A percentile compares a stretch with the other conserved stretches of the same genome.
Evolutionary conservation across 2,329 filamentous ascomycete species (phyloP).

Genomic region (Beauveria caledonica): DNA sequence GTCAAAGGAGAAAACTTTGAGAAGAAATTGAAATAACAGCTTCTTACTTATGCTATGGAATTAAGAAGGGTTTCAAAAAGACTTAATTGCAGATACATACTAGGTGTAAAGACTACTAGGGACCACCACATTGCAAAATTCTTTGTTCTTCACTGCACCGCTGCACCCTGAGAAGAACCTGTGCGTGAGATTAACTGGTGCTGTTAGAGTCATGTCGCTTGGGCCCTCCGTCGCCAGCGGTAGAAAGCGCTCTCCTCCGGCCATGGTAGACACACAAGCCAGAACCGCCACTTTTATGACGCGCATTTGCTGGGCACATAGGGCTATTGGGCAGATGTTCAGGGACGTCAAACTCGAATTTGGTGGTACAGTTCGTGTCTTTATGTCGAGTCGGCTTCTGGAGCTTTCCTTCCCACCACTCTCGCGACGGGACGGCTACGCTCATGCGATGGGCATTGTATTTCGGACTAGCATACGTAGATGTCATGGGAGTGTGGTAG

Average conservation of each 20-base stretch:
- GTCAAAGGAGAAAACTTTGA: too few relatives aligned
- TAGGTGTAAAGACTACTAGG: conserved; percentile 3
- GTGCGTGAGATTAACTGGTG: neutral
- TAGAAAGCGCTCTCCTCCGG: conserved; percentile 20
- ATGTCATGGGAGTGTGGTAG: neutral
- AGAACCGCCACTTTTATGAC: conserved; percentile 34
- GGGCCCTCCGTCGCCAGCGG: conserved; percentile 21
- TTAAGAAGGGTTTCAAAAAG: neutral
- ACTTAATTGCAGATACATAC: neutral
- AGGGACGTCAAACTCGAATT: conserved; percentile 41
- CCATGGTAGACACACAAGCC: conserved; percentile 45
- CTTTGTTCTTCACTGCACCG: neutral
- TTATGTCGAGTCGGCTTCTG: conserved; percentile 16
- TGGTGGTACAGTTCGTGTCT: conserved; percentile 12
- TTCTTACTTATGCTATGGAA: too few relatives aligned
- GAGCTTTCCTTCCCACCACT: conserved; percentile 30
- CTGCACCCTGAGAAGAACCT: too few relatives aligned
- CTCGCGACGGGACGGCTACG: conserved; percentile 19
- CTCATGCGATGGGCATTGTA: conserved; percentile 17
- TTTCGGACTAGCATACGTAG: conserved; percentile 12
- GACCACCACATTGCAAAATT: neutral
- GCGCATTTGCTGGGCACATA: conserved; percentile 41
- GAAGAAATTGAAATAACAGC: too few relatives aligned
- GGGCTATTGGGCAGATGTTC: conserved; percentile 44
- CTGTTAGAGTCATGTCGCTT: neutral